phyloP scores from a whole-genome alignment of 148 eudicot species.

The Camellia granthamiana region DNA sequence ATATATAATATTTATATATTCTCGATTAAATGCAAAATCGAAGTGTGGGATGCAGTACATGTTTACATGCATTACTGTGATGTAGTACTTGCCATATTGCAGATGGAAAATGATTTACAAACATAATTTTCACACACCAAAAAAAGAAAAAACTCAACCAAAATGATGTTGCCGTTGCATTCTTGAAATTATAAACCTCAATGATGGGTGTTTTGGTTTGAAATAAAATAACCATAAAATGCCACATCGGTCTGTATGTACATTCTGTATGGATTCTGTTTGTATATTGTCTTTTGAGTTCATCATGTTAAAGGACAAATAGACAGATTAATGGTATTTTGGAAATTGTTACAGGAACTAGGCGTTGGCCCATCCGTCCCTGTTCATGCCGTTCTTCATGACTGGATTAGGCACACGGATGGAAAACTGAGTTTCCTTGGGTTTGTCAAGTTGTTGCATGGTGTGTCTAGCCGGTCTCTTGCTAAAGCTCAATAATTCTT shows the following conservation, averaged over 20 bases:
- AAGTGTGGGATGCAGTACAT: not conserved
- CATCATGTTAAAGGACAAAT: not conserved
- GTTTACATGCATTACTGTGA: not conserved
- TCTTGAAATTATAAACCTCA: too few relatives aligned
- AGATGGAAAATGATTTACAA: not conserved
- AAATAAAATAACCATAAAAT: too few relatives aligned
- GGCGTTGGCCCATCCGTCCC: conserved; percentile 59
- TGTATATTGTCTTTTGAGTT: not conserved
- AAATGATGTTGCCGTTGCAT: too few relatives aligned
- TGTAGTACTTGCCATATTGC: not conserved
- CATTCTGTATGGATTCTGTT: too few relatives aligned
- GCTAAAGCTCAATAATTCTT: conserved; percentile 40
- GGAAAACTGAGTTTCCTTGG: conserved; percentile 80
- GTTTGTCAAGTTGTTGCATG: conserved; percentile 69
- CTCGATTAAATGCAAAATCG: not conserved
- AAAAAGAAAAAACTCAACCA: too few relatives aligned
- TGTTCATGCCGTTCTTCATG: conserved; percentile 68
- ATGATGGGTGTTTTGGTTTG: too few relatives aligned
- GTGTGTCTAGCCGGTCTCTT: conserved; percentile 50
- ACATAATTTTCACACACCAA: too few relatives aligned
- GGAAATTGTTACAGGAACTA: conserved; percentile 46
- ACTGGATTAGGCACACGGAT: conserved; percentile 72
- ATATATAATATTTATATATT: too few relatives aligned
- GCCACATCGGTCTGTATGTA: too few relatives aligned
- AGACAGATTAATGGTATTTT: not conserved